These are phyloP conservation scores for Xerophyta viscosa DNA, from an alignment of 106 monocot species.

Conservation along the genomic window DNA sequence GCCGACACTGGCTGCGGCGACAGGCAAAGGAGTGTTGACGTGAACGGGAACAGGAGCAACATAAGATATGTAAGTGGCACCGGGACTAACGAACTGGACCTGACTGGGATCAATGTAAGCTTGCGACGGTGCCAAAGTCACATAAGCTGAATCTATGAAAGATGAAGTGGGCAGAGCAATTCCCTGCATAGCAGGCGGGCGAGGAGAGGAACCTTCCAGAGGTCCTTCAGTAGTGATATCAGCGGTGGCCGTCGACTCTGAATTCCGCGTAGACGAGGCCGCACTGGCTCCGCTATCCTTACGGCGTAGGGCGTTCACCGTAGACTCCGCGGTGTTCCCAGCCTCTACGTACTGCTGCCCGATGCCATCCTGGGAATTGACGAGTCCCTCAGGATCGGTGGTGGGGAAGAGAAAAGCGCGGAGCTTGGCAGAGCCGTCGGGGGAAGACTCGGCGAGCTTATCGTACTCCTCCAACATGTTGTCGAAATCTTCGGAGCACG, in stretches of 20 bases:
- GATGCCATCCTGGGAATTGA: neutral
- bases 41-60: neutral
- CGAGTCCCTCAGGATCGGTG: conserved; percentile 4
- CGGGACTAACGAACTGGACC: conserved; percentile 12
- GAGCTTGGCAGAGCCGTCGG: conserved; percentile 25
- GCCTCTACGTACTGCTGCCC: conserved; percentile 16
- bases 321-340: too few relatives aligned
- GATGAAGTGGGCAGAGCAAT: neutral
- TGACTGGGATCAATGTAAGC: conserved; percentile 4
- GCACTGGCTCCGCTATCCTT: neutral
- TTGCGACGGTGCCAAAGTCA: neutral
- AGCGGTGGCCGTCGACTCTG: conserved; percentile 7
- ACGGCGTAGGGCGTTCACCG: too few relatives aligned
- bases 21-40: neutral
- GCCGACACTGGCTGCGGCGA: neutral
- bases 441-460: conserved; percentile 15
- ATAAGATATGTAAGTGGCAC: too few relatives aligned
- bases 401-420: conserved; percentile 29
- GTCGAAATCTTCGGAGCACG: conserved; percentile 73
- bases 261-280: conserved; percentile 21
- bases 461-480: conserved; percentile 99
- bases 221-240: neutral
- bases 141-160: neutral
- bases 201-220: neutral
- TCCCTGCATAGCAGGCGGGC: neutral